Conservation (phyloP, 139 green algal species). For the Chlamydomonas asymmetrica region DNA sequence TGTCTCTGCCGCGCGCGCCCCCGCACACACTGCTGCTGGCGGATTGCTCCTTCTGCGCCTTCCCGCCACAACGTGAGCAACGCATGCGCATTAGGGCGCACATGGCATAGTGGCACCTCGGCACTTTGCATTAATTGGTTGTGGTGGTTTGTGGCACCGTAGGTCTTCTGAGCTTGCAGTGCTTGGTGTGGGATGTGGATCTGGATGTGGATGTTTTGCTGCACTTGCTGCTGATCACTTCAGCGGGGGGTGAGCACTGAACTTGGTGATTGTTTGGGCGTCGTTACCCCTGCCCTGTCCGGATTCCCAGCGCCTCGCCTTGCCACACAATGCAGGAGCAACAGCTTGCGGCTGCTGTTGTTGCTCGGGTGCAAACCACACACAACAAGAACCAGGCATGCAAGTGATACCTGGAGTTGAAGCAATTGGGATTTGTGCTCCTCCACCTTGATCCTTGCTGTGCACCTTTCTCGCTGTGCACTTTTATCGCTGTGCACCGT, state of each 20-base stretch:
- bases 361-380: too few species aligned
- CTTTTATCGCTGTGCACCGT: neutral
- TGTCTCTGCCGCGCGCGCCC: constrained; percentile 68
- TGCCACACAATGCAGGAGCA: too few species aligned
- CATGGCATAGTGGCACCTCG: neutral
- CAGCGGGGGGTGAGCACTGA: neutral
- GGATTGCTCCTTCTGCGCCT: constrained; percentile 45
- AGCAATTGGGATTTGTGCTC: neutral
- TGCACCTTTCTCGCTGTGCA: neutral
- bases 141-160: neutral
- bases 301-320: too few species aligned
- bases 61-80: constrained; percentile 5
- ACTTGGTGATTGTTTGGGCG: too few species aligned
- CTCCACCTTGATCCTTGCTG: neutral
- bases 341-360: too few species aligned
- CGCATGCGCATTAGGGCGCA: neutral
- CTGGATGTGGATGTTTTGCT: constrained; percentile 14
- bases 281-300: too few species aligned
- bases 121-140: constrained; percentile 19
- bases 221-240: neutral
- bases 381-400: too few species aligned
- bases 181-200: neutral
- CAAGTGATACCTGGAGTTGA: too few species aligned
- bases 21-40: constrained; percentile 65
- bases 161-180: neutral